Conservation (phyloP, 768 basidiomycete species). For the Calocera cornea region DNA sequence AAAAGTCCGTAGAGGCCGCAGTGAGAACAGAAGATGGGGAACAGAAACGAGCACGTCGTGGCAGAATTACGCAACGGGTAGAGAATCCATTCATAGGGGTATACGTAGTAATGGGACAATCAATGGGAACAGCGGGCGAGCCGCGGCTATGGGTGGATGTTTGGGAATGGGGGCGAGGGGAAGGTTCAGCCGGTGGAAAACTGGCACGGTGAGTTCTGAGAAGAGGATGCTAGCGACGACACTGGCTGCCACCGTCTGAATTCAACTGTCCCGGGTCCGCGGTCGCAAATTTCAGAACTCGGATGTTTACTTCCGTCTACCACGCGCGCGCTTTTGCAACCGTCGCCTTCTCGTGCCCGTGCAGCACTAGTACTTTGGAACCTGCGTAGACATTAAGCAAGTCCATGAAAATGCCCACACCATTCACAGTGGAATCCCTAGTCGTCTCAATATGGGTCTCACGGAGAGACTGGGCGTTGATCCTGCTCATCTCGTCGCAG, state of each 20-base stretch:
- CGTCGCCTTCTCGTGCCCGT: no score
- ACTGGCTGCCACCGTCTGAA: no score
- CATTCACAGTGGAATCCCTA: constrained; percentile 1
- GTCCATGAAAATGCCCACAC: constrained; percentile 6
- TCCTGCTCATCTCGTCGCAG: not conserved
- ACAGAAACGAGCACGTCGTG: not conserved
- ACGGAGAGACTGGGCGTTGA: not conserved
- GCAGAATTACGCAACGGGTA: not conserved
- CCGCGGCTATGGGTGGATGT: not conserved
- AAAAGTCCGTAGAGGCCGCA: not conserved
- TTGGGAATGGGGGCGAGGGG: not conserved
- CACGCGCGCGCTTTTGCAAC: no score
- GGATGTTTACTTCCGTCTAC: no score
- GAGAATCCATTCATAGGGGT: not conserved
- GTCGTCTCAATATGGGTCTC: not conserved
- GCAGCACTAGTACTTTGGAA: no score
- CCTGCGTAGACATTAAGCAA: constrained; percentile 7
- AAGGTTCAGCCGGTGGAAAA: not conserved
- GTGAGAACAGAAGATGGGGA: not conserved
- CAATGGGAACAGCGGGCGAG: not conserved
- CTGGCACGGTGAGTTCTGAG: not conserved
- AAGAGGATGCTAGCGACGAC: constrained; percentile 43
- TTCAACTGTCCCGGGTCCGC: no score
- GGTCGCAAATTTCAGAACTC: no score
- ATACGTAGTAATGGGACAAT: not conserved